Base-by-base conservation (phyloP, 2,329 filamentous ascomycete genomes). In the Botryotinia globosa region DNA sequence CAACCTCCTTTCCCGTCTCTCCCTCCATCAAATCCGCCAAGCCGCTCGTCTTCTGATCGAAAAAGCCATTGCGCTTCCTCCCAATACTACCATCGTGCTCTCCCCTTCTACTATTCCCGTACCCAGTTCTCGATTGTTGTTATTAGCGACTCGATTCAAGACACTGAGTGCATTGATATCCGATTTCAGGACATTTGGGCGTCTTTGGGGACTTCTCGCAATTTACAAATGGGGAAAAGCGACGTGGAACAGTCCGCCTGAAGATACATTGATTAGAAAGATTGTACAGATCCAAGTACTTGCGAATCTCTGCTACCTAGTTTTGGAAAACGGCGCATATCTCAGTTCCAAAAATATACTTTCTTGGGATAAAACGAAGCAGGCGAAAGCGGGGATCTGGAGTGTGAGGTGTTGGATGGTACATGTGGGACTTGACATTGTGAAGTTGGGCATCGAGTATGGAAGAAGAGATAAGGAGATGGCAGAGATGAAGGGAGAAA, bases 301-400 rank as follows among this genome's bases (percentile, higher is more conserved):
- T 18, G 85, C 89, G 18, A 92, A 92, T 81, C 82, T 91, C 16
- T 80, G 84, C 16, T 97, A 92, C 84, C 94, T 98, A 82, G 83
- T 88, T 1, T 85, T 95, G 58, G 96, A 99, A 85, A 98, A 97
- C 83, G 86, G 87, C 56, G 92, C 92, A 25, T 97, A 92, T 83
- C 86, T 98, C 54, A 86, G 90, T 4, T 85, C 85, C 74, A 94
- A 94, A 81, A 90, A 91, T 32, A 87, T 97, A 5, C 80, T 97
- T 68, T 85, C 83, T 25, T 86, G 88, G 83, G 82, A 82, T 9
- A 84, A 86, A 22, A 85, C 87, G 65, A 87, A 86, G 65, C 87
- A 92, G 80, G 86, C 81, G 42, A 85, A 83, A 76, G 90, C 91
- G 80, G 91, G 88, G 82, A 81, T 90, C 29, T 92, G 91, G 89